Percentiles rank a stretch among this genome's conserved stretches.
Evolutionary conservation across 176 grass and related monocot species (phyloP).

Genomic region (Panicum miliaceum): DNA sequence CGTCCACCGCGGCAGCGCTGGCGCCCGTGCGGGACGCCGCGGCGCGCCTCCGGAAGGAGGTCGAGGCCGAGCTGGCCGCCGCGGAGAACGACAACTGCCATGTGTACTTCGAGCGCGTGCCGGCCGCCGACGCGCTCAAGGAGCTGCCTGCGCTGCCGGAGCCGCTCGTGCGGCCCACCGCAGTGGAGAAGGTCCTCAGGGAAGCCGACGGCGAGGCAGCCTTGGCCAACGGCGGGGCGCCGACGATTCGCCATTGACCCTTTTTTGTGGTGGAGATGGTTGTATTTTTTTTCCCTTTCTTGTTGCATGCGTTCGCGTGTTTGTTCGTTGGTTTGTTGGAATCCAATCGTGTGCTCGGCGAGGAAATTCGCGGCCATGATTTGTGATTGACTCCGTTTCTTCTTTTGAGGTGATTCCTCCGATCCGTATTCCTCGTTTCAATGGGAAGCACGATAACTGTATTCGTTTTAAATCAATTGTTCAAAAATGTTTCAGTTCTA

Average conservation of each 20-base stretch:
- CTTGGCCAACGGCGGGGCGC: background rate
- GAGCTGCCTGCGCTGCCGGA: constrained; percentile 38
- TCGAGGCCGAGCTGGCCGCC: constrained; percentile 50
- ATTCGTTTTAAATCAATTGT: background rate
- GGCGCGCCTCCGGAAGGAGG: constrained; percentile 47
- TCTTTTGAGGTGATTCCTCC: background rate
- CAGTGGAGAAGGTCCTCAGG: constrained; percentile 24
- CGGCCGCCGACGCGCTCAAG: constrained; percentile 27
- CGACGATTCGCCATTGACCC: background rate
- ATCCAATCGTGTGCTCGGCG: constrained; percentile 3
- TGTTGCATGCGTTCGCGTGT: background rate
- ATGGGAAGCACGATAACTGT: background rate
- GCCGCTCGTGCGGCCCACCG: constrained; percentile 33
- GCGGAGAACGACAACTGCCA: constrained; percentile 65
- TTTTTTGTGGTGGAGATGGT: background rate
- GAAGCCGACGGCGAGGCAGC: background rate
- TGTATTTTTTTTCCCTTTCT: background rate
- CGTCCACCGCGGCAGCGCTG: constrained; percentile 26
- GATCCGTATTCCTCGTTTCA: background rate
- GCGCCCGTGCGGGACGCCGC: constrained; percentile 42
- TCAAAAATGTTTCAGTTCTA: background rate
- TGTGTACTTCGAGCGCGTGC: constrained; percentile 64
- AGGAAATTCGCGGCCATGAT: background rate
- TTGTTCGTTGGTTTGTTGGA: background rate
- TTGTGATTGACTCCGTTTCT: background rate